Percentiles rank a stretch among this genome's conserved stretches.
Conservation (phyloP, 2,329 filamentous ascomycete genomes). For the Orbilia oligospora region DNA sequence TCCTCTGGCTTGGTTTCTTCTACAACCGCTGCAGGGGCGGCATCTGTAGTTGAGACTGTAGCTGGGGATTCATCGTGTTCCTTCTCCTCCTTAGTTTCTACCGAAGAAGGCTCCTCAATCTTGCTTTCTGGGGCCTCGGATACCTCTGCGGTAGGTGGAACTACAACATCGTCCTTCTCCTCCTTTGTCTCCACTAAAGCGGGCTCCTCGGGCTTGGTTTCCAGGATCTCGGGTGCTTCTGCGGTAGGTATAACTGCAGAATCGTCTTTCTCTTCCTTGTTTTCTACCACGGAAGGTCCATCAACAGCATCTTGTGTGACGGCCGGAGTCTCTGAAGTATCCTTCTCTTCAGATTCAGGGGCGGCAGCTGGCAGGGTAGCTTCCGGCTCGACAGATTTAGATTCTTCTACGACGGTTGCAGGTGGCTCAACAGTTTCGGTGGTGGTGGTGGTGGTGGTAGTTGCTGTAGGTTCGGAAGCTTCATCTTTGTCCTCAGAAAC, state of each 20-base stretch:
- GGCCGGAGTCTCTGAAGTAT: neutral
- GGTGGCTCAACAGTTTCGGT: constrained; percentile 4
- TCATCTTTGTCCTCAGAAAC: constrained; percentile 15
- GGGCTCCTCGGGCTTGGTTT: neutral
- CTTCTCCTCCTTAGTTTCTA: constrained; percentile 9
- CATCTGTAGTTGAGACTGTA: neutral
- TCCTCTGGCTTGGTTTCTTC: constrained; percentile 10
- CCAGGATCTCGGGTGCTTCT: neutral
- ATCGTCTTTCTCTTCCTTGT: neutral
- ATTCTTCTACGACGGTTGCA: constrained; percentile 1
- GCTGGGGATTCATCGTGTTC: constrained; percentile 16
- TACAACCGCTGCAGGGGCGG: neutral
- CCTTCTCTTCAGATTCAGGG: constrained; percentile 21
- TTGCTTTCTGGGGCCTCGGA: neutral
- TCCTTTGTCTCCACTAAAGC: neutral
- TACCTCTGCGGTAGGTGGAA: neutral
- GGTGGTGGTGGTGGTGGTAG: neutral
- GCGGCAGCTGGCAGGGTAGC: neutral
- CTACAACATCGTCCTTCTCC: neutral
- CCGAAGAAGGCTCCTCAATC: neutral
- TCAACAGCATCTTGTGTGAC: neutral
- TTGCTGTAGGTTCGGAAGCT: constrained; percentile 1
- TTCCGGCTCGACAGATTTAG: constrained; percentile 10
- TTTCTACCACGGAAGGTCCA: neutral
- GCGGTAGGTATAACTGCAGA: neutral